Percentiles rank a stretch among this genome's conserved stretches.
Evolutionary conservation across 140 eudicot species (phyloP).

Genomic region (Oenanthe javanica): DNA sequence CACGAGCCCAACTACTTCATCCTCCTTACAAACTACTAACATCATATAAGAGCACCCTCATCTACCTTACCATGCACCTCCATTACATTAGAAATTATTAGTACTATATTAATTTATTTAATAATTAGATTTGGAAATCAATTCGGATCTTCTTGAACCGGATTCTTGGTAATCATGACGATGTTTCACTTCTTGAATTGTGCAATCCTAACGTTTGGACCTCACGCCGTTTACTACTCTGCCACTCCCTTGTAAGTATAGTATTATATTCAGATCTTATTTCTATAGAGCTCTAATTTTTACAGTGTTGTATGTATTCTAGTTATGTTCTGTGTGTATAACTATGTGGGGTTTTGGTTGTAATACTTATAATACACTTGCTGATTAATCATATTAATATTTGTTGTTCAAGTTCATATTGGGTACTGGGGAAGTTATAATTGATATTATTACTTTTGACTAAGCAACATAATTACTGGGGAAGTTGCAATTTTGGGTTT

Average conservation of each 20-base stretch:
- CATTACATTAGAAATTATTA: not conserved
- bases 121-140: no score
- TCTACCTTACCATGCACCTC: not conserved
- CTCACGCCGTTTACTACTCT: constrained; percentile 97
- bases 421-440: not conserved
- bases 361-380: not conserved
- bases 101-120: no score
- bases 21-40: not conserved
- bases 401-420: not conserved
- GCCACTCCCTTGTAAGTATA: constrained; percentile 89
- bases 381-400: not conserved
- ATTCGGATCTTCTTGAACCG: not conserved
- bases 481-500: not conserved
- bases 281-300: not conserved
- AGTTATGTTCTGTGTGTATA: not conserved
- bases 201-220: constrained; percentile 93
- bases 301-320: not conserved
- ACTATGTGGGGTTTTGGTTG: not conserved
- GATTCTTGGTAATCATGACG: constrained; percentile 35
- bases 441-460: no score
- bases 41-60: not conserved
- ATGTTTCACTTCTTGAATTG: constrained; percentile 96
- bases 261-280: constrained; percentile 7
- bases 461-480: no score
- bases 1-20: not conserved